These are phyloP conservation scores for Leptosphaerulina australis DNA, from an alignment of 2,329 filamentous ascomycete genomes.

Conservation along the genomic window DNA sequence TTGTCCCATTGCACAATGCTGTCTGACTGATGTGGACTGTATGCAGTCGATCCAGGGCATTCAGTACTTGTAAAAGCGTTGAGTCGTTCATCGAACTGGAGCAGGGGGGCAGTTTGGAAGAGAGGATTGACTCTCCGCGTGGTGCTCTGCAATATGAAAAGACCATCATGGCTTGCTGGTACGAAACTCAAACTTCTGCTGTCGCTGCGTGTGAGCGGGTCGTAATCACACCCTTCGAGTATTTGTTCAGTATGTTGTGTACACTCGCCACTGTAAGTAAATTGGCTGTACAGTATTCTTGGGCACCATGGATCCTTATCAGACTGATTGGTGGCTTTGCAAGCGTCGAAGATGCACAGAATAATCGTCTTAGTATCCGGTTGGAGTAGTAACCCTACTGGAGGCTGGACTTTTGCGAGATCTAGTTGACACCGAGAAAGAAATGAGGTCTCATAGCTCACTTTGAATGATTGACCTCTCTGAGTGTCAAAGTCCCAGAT, in stretches of 20 bases:
- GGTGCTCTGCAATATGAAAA: constrained; percentile 2
- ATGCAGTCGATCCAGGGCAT: background rate
- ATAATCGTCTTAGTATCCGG: constrained; percentile 22
- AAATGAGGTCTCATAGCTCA: constrained; percentile 13
- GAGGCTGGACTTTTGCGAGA: background rate
- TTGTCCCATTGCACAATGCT: constrained; percentile 25
- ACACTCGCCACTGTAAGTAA: constrained; percentile 23
- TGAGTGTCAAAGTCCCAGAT: constrained; percentile 39
- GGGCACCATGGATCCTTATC: no score
- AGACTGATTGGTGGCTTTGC: background rate
- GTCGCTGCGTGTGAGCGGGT: background rate
- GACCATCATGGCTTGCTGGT: constrained; percentile 9
- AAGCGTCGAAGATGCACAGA: background rate
- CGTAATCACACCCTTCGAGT: background rate
- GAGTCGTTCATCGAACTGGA: constrained; percentile 24
- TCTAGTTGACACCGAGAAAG: background rate
- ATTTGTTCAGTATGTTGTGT: background rate
- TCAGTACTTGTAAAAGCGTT: constrained; percentile 9
- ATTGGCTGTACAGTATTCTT: constrained; percentile 3
- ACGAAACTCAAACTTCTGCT: background rate
- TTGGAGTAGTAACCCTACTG: constrained; percentile 17
- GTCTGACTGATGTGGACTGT: background rate
- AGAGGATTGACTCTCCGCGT: background rate
- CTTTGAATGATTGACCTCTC: constrained; percentile 28
- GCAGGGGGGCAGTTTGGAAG: background rate